Base-by-base conservation (phyloP, 805 yeast genomes). In the Nakazawaea pomicola region DNA sequence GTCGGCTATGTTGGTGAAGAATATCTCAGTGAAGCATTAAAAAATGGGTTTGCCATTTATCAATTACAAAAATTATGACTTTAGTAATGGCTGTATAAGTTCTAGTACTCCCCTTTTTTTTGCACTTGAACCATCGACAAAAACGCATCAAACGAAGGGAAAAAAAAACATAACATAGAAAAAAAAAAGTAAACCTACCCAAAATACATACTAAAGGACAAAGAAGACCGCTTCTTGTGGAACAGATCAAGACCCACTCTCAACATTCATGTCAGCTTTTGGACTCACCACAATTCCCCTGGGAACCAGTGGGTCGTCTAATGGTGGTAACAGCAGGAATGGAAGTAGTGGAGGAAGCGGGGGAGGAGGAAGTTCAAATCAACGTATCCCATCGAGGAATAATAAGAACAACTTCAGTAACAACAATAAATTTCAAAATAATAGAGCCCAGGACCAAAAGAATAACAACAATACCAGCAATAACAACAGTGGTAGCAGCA, bases 1-100 rank as follows among this genome's bases (percentile, higher is more conserved):
- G 53, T 74, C 1, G 67, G 53, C 46, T 46, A 46, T 15, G 61
- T 76, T 9, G 58, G 62, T 0, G 59, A 54, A 1, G 51, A 52
- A 3, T 25, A 27, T 17, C 29, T 34, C 7, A 23, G 27, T 6
- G 36, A 34, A 6, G 36, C 34, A 28, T 14, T 34, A 25, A 15
- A 21, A 20, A 24, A 28, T 25, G 39, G 38, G 12, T 35, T 29
- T 24, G 36, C 36, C 23, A 29, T 40, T 3, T 40, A 34, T 20
- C 29, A 27, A 15, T 19, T 39, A 20, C 11, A 24, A 14, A 30
- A 30, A 18, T 8, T 34, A 23, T 21, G 14, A 24, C 11, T 14
- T 24, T 24, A 9, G 21, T 6, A 23, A 15, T 34, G 15, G 25
- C 7, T 23, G 25, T 8, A 8, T 23, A 8, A 8, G 7, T 18